A percentile compares a stretch with the other conserved stretches of the same genome.
These are phyloP conservation scores for Verbascum thapsus DNA, from an alignment of 257 asterid species.

Conservation along the genomic window DNA sequence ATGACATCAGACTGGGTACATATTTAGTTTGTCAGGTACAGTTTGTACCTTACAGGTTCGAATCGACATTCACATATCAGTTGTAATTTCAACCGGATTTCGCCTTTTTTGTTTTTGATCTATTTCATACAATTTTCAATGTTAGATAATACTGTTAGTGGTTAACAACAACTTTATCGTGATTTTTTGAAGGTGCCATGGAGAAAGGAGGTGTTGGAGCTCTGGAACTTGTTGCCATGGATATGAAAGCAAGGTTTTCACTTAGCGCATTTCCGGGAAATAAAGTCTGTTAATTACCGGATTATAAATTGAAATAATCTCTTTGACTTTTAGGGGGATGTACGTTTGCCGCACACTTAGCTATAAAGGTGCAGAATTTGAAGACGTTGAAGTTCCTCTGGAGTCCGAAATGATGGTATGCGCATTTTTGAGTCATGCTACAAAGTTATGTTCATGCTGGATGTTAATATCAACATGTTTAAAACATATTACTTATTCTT, in stretches of 20 bases:
- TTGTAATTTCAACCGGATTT: constrained; percentile 17
- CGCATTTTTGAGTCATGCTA: constrained; percentile 18
- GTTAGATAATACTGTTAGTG: constrained; percentile 23
- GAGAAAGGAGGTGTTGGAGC: constrained; percentile 99
- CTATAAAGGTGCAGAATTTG: constrained; percentile 95
- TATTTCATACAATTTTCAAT: background rate
- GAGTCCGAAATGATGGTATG: constrained; percentile 83
- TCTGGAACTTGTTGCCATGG: constrained; percentile 99
- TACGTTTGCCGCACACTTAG: constrained; percentile 98
- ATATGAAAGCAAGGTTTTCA: constrained; percentile 94
- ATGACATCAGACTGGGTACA: constrained; percentile 18
- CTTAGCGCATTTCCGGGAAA: constrained; percentile 26
- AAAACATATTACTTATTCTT: constrained; percentile 13
- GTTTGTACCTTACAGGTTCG: constrained; percentile 20
- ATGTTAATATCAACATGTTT: constrained; percentile 10
- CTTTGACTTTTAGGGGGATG: constrained; percentile 79
- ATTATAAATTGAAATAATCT: constrained; percentile 26
- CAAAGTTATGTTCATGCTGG: background rate
- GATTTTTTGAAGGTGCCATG: constrained; percentile 65
- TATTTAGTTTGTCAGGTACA: constrained; percentile 12
- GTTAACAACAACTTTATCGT: constrained; percentile 22
- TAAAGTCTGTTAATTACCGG: constrained; percentile 21
- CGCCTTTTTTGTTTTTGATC: constrained; percentile 7
- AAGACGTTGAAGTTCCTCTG: constrained; percentile 89
- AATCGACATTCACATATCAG: background rate